phyloP scores from a whole-genome alignment of 441 rosid species.

The Pelargonium fulgidum region DNA sequence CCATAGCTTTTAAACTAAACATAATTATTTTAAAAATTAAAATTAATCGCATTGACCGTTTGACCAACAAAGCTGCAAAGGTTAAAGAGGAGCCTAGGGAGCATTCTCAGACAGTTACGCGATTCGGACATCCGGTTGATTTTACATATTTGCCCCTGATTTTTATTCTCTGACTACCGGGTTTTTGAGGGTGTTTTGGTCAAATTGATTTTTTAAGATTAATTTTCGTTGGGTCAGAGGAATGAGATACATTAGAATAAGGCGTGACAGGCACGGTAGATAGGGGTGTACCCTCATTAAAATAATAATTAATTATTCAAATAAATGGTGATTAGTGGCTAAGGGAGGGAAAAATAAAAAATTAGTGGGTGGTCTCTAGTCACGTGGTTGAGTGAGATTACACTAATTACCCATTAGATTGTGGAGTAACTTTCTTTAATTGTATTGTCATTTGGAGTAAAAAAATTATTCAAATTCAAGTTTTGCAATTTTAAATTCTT shows the following conservation, averaged over 20 bases:
- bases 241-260: too few relatives aligned
- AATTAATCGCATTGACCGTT: background rate
- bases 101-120: too few relatives aligned
- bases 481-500: too few relatives aligned
- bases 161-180: background rate
- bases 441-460: background rate
- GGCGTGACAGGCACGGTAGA: too few relatives aligned
- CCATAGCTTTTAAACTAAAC: too few relatives aligned
- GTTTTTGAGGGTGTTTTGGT: background rate
- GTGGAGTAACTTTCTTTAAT: background rate
- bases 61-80: background rate
- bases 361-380: conserved; percentile 1
- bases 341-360: background rate
- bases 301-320: too few relatives aligned
- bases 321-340: background rate
- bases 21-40: background rate
- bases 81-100: too few relatives aligned
- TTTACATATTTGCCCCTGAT: background rate
- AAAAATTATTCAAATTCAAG: background rate
- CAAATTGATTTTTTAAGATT: background rate
- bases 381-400: background rate
- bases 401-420: conserved; percentile 4
- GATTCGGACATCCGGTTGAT: too few relatives aligned
- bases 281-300: too few relatives aligned
- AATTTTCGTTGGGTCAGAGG: too few relatives aligned